A percentile compares a stretch with the other conserved stretches of the same genome.
phyloP scores from a whole-genome alignment of 768 basidiomycete species.

The Phlebiopsis gigantea region DNA sequence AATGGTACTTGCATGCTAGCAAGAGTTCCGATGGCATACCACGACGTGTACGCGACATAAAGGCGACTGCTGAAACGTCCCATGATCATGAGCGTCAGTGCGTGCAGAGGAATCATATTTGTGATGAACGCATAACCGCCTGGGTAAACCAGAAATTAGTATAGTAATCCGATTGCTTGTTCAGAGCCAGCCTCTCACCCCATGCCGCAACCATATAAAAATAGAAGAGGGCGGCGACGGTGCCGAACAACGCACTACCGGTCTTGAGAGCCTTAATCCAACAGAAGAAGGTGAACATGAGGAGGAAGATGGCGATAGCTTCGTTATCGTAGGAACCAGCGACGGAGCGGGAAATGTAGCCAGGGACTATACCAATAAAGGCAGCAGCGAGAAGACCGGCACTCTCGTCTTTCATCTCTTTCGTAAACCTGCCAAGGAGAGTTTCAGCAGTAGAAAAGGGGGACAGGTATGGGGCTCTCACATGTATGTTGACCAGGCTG shows the following conservation, averaged over 20 bases:
- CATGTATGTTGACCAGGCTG: slow-evolving; percentile 97
- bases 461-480: slow-evolving; percentile 31
- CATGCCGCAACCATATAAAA: slow-evolving; percentile 99
- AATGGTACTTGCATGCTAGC: slow-evolving; percentile 99
- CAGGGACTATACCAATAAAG: slow-evolving; percentile 96
- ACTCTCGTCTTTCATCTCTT: slow-evolving; percentile 91
- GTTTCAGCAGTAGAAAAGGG: neutral
- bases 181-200: slow-evolving; percentile 48
- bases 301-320: slow-evolving; percentile 98
- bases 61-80: slow-evolving; percentile 88
- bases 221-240: slow-evolving; percentile 90
- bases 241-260: slow-evolving; percentile 90
- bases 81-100: slow-evolving; percentile 93
- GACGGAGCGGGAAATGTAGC: slow-evolving; percentile 98
- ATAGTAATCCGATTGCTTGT: neutral
- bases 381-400: slow-evolving; percentile 96
- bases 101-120: slow-evolving; percentile 98
- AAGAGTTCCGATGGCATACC: slow-evolving; percentile 97
- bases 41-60: slow-evolving; percentile 93
- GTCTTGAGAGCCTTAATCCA: slow-evolving; percentile 97
- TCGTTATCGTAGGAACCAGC: slow-evolving; percentile 99
- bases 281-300: slow-evolving; percentile 97
- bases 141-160: slow-evolving; percentile 25
- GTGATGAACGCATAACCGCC: slow-evolving; percentile 99
- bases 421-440: slow-evolving; percentile 68